Evolutionary conservation across 768 basidiomycete genomes (phyloP), one percentile per base, ranked within the genome.

Genomic region (Tylopilus felleus): DNA sequence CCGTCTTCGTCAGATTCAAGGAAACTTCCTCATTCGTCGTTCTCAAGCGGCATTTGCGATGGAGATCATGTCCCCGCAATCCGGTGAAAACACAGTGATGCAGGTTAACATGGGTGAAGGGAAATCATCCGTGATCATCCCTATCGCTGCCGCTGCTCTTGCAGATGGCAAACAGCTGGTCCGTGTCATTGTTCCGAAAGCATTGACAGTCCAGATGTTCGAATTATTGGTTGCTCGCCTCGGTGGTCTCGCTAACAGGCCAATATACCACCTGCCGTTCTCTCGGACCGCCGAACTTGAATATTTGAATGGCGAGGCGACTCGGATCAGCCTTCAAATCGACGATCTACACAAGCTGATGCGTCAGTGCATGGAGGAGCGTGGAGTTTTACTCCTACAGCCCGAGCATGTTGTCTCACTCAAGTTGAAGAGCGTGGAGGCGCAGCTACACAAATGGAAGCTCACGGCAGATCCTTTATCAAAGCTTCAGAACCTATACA

Each of bases 401-500:
- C 80, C 80, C 0, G 80, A 82, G 28, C 79, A 82, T 36, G 72
- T 78, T 3, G 67, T 82, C 3, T 82, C 80, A 0, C 75, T 77
- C 55, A 70, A 73, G 54, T 64, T 82, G 29, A 72, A 74, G 71
- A 68, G 7, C 14, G 14, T 33, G 16, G 33, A 33, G 33, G 7
- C 5, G 16, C 33, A 33, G 14, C 33, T 33, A 6, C 22, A 39
- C 16, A 8, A n/a, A n/a, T 54, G 47, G 16, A 17, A 4, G 8
- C 0, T 3, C 2, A 1, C 36, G 1, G 53, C 40, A 13, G 5
- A 0, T 5, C 16, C 33, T 3, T 13, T 74, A 23, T 36, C 36
- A 8, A 36, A 36, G 36, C 17, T n/a, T 36, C 4, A 16, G 12
- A 33, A 33, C 5, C 5, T 33, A 13, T 36, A n/a, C 36, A 2